Evolutionary conservation across 2,329 filamentous ascomycete species (phyloP), one percentile per base, ranked within the genome.

Genomic region (Trichoderma sp.): DNA sequence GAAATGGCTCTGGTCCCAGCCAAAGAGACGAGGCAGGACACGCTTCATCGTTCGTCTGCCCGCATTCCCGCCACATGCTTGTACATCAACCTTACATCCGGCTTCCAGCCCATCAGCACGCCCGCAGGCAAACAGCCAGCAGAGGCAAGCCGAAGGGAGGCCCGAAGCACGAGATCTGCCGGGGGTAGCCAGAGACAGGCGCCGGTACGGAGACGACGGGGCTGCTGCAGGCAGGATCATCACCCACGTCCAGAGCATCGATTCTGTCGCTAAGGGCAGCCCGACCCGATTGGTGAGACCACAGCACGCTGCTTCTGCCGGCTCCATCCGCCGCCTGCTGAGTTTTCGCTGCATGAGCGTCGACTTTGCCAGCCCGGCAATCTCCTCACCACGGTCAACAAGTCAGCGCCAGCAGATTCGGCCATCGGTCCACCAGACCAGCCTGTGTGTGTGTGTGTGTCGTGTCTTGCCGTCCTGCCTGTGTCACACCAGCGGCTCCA

Each of bases 361-460:
- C 32, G 11, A 11, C 30, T 32, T 6, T 32, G 8, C 59, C 39
- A 64, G 58, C 39, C 26, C 46, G 39, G 32, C 54, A 18, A 24
- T 66, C 64, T 59, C 54, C 64, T 66, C 64, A 66, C 54, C 64
- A 66, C 64, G 64, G 64, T 66, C 64, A 66, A 66, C 64, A 66
- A 66, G 64, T 59, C 64, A 66, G 64, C 54, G 54, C 34, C 56
- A 59, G 56, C 56, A 43, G 39, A 28, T 34, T 28, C 34, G 34
- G 21, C 32, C n/a, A 39, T 51, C 54, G 64, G 28, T 59, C 64
- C 54, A 66, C 64, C 64, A 64, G 43, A 34, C 32, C 32, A 34
- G 13, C 32, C 32, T 34, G 26, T 18, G n/a, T 5, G 21, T 11
- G 56, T 11, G 58, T 56, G 37, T 66, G 51, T 46, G 63, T 58